phyloP scores from a whole-genome alignment of 1,284 basidiomycete species.

The Rhodotorula sp. region DNA sequence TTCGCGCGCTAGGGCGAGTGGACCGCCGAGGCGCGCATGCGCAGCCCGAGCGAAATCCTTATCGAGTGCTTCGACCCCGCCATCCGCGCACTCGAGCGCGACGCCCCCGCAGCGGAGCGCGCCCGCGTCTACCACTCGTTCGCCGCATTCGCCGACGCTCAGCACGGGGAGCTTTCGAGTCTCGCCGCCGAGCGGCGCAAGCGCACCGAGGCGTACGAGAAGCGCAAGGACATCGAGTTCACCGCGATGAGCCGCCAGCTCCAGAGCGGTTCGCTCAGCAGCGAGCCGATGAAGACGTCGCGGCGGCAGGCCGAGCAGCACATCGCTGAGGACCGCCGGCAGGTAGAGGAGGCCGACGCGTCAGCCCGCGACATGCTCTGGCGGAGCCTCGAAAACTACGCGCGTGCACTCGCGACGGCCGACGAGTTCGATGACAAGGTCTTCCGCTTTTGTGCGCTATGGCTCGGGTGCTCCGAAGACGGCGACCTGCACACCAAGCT shows the following conservation, averaged over 20 bases:
- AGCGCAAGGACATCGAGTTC: slow-evolving; percentile 45
- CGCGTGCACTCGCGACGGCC: slow-evolving; percentile 67
- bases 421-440: slow-evolving; percentile 72
- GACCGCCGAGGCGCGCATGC: slow-evolving; percentile 80
- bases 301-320: slow-evolving; percentile 52
- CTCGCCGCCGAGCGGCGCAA: slow-evolving; percentile 47
- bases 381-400: slow-evolving; percentile 80
- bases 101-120: slow-evolving; percentile 44
- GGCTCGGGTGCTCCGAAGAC: slow-evolving; percentile 81
- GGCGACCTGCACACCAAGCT: slow-evolving; percentile 56
- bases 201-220: slow-evolving; percentile 47
- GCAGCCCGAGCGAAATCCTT: slow-evolving; percentile 76
- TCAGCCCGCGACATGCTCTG: slow-evolving; percentile 67
- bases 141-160: slow-evolving; percentile 83
- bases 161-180: slow-evolving; percentile 63
- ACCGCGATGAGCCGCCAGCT: slow-evolving; percentile 53
- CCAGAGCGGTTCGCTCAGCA: slow-evolving; percentile 43
- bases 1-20: slow-evolving; percentile 70
- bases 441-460: slow-evolving; percentile 82
- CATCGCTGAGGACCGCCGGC: slow-evolving; percentile 63
- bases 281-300: slow-evolving; percentile 12
- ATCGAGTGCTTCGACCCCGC: slow-evolving; percentile 70
- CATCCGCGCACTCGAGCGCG: slow-evolving; percentile 45
- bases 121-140: slow-evolving; percentile 77
- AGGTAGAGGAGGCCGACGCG: slow-evolving; percentile 63